Evolutionary conservation across 495 filamentous ascomycete genomes (phyloP).

Genomic region (Hypoxylon lienhwacheense): DNA sequence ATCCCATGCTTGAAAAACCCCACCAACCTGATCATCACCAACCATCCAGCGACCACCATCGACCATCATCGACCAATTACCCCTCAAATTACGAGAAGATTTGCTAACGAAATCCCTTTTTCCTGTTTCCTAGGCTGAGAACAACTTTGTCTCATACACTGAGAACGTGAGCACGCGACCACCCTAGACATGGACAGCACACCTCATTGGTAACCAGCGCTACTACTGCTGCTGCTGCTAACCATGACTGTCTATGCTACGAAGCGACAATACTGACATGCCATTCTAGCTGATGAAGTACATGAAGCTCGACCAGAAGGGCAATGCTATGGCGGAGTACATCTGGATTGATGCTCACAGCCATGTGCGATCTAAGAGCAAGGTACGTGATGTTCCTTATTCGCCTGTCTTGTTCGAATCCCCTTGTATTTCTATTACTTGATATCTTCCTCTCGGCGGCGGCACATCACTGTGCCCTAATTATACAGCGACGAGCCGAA

Average conservation of each 20-base stretch:
- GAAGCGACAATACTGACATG: conserved; percentile 30
- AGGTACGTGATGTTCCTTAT: conserved; percentile 58
- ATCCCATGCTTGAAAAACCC: conserved; percentile 32
- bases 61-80: conserved; percentile 39
- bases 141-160: conserved; percentile 62
- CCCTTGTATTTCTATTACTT: conserved; percentile 36
- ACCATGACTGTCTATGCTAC: conserved; percentile 8
- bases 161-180: conserved; percentile 54
- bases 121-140: conserved; percentile 56
- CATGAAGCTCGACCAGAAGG: conserved; percentile 85
- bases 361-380: conserved; percentile 40
- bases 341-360: conserved; percentile 82
- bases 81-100: conserved; percentile 39
- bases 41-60: no score
- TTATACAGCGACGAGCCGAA: conserved; percentile 4
- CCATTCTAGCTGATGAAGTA: conserved; percentile 80
- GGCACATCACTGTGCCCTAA: conserved; percentile 10
- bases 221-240: conserved; percentile 11
- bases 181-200: conserved; percentile 48
- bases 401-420: conserved; percentile 36
- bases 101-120: conserved; percentile 53
- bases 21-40: conserved; percentile 25
- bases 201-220: conserved; percentile 17
- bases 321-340: conserved; percentile 87
- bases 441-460: conserved; percentile 29